These are phyloP conservation scores for Murraya koenigii DNA, from an alignment of 345 rosid species.

Conservation along the genomic window DNA sequence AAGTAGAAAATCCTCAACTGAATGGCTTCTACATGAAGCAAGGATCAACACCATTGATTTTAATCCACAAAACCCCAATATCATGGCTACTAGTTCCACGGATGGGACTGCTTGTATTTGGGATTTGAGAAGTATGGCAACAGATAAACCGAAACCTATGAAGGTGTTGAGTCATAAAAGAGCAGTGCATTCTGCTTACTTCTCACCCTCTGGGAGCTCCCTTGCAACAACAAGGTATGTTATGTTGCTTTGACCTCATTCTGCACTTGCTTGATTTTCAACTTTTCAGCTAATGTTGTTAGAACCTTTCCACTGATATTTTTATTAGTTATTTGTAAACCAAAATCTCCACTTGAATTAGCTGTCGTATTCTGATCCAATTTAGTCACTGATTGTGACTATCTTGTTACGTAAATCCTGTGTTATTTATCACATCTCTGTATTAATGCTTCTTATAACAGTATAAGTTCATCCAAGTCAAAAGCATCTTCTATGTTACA, in stretches of 20 bases:
- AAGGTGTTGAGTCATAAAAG: constrained; percentile 41
- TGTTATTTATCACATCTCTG: neutral
- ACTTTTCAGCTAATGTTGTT: neutral
- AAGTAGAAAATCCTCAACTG: constrained; percentile 39
- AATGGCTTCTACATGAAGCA: constrained; percentile 59
- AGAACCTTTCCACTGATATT: no score
- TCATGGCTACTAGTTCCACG: constrained; percentile 78
- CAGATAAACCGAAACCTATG: constrained; percentile 36
- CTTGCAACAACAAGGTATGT: constrained; percentile 79
- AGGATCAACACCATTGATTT: constrained; percentile 84
- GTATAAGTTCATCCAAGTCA: neutral
- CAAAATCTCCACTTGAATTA: neutral
- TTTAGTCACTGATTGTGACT: no score
- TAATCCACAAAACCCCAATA: constrained; percentile 47
- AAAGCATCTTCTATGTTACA: neutral
- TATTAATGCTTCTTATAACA: neutral
- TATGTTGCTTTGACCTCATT: neutral
- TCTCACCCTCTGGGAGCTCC: constrained; percentile 76
- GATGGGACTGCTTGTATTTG: constrained; percentile 80
- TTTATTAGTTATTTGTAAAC: neutral
- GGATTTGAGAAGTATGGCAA: constrained; percentile 67
- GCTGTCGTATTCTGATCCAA: neutral
- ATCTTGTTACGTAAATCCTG: no score
- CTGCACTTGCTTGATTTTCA: neutral
- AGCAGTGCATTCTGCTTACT: constrained; percentile 79